Base-by-base conservation (phyloP, 176 grass and related monocot species). In the Neostapfia colusana region DNA sequence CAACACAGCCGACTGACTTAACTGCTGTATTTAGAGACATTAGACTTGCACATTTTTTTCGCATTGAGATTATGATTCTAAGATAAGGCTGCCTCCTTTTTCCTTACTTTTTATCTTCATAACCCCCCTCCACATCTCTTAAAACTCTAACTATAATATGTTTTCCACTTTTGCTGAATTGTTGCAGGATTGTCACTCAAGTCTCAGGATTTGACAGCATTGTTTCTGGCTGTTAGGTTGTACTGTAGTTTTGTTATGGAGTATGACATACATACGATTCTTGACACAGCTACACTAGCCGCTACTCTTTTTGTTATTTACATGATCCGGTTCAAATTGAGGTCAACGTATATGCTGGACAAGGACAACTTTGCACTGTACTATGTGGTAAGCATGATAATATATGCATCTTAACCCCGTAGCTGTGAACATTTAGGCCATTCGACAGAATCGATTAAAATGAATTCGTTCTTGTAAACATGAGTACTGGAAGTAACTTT, bases 241-340 rank as follows among this genome's bases (percentile, higher is more conserved):
- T 99, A 99, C 70, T 99, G 95, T 64, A 99, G 95, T 74, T 85
- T 99, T 72, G 95, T 95, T 58, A 99, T 99, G 95, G 95, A 99
- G 78, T 99, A 95, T 86, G 95, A 99, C 84, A 99, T 99, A 70
- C 95, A 99, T 83, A 99, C 95, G 23, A 45, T 99, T 74, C 89
- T 99, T 49, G 95, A 99, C 82, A 79, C 82, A 71, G 92, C 91
- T 75, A 99, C 95, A 41, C 83, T 99, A 80, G 85, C 44, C 74
- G 87, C 95, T 75, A 99, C 95, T 63, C 77, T 99, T 49, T 99
- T 93, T 87, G 95, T 99, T 60, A 90, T 99, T 71, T 99, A 90
- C 67, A 99, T 99, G 95, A 99, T 99, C 26, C 95, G 91, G 15
- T 95, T 99, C 85, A 99, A 84, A 82, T 59, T 99, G 77, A 92